Percentiles rank a stretch among this genome's conserved stretches.
Evolutionary conservation across 305 asterid genomes (phyloP).

Genomic region (Fraxinus sp.): DNA sequence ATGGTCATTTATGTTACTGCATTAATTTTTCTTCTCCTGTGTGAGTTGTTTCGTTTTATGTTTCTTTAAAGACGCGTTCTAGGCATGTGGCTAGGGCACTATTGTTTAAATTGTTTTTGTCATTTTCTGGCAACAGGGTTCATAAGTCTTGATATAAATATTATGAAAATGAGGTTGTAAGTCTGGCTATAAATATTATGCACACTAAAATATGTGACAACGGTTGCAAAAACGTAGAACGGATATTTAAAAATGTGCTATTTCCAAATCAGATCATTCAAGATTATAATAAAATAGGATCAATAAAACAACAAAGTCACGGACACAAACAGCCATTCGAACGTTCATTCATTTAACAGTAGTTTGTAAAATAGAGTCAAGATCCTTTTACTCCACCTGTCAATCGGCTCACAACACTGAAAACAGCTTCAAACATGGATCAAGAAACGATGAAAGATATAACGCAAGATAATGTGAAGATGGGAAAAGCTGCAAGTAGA

Average conservation of each 20-base stretch:
- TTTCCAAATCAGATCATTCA: background rate
- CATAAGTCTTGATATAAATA: background rate
- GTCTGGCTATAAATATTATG: background rate
- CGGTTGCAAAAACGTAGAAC: background rate
- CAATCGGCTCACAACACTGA: background rate
- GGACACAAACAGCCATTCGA: background rate
- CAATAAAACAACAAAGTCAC: background rate
- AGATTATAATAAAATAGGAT: background rate
- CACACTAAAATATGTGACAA: background rate
- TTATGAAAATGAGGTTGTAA: background rate
- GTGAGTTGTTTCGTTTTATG: background rate
- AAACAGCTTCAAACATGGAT: background rate
- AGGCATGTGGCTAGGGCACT: background rate
- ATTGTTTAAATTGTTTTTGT: background rate
- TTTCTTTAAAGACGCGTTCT: background rate
- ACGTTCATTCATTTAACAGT: background rate
- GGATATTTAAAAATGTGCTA: background rate
- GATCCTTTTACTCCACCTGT: background rate
- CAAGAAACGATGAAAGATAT: background rate
- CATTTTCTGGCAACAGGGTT: background rate
- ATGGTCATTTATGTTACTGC: background rate
- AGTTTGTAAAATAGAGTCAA: background rate
- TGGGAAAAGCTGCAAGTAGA: background rate
- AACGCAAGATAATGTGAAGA: background rate
- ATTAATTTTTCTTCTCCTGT: background rate